A percentile compares a stretch with the other conserved stretches of the same genome.
These are phyloP conservation scores for Penicillium expansum DNA, from an alignment of 2,329 filamentous ascomycete genomes.

Conservation along the genomic window DNA sequence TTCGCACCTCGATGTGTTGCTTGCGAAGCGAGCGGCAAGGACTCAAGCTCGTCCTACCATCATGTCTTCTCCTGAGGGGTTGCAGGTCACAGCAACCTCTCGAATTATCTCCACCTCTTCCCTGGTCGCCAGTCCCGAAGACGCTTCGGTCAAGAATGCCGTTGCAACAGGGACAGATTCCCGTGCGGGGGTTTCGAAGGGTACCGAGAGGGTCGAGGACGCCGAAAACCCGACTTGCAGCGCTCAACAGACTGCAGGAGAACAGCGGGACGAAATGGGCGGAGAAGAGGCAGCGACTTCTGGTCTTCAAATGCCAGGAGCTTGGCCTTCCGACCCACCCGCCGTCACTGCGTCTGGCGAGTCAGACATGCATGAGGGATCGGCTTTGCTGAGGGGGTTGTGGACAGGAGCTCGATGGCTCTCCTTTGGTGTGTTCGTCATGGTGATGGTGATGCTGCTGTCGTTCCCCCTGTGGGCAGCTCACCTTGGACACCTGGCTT, in stretches of 20 bases:
- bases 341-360: neutral
- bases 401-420: neutral
- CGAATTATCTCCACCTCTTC: neutral
- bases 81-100: conserved; percentile 4
- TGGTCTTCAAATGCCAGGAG: conserved; percentile 3
- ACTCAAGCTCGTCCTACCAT: neutral
- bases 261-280: neutral
- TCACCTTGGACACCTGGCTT: neutral
- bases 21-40: neutral
- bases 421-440: neutral
- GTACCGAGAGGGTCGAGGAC: neutral
- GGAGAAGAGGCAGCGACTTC: neutral
- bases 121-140: neutral
- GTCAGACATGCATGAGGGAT: neutral
- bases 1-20: neutral
- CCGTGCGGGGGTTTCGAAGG: conserved; percentile 8
- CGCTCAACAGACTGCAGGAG: neutral
- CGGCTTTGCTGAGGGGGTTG: neutral
- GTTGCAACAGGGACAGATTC: conserved; percentile 5
- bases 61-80: neutral
- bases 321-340: neutral
- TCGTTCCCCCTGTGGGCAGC: neutral
- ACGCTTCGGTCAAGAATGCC: neutral
- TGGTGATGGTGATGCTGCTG: neutral
- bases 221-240: neutral